Percentiles rank a stretch among this genome's conserved stretches.
Evolutionary conservation across 257 asterid species (phyloP).

Genomic region (Lavandula angustifolia): DNA sequence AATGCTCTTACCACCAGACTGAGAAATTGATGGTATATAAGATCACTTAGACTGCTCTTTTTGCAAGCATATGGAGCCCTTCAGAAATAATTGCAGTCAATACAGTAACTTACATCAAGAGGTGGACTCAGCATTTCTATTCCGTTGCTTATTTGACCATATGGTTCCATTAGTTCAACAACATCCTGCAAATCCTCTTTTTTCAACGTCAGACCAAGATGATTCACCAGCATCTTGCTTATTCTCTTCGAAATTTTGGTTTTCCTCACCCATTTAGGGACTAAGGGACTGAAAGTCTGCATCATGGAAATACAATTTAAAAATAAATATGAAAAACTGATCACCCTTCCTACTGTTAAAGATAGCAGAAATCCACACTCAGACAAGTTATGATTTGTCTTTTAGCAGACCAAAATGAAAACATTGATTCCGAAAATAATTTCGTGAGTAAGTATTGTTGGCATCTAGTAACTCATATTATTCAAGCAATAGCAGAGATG

Average conservation of each 20-base stretch:
- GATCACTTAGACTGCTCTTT: slow-evolving; percentile 23
- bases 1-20: slow-evolving; percentile 11
- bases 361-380: slow-evolving; percentile 6
- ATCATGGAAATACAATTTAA: slow-evolving; percentile 29
- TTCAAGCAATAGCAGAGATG: slow-evolving; percentile 20
- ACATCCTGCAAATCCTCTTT: slow-evolving; percentile 86
- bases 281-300: slow-evolving; percentile 70
- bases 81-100: slow-evolving; percentile 20
- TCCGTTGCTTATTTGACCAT: slow-evolving; percentile 83
- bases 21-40: slow-evolving; percentile 1
- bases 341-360: slow-evolving; percentile 8
- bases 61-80: slow-evolving; percentile 32
- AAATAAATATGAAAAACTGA: slow-evolving; percentile 26
- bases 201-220: slow-evolving; percentile 83
- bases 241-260: slow-evolving; percentile 53
- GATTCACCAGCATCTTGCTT: slow-evolving; percentile 76
- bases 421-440: slow-evolving; percentile 1
- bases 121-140: slow-evolving; percentile 84
- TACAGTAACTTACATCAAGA: slow-evolving; percentile 61
- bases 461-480: not conserved
- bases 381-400: slow-evolving; percentile 6
- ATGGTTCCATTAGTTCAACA: slow-evolving; percentile 96
- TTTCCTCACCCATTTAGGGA: slow-evolving; percentile 84
- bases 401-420: slow-evolving; percentile 5
- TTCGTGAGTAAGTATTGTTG: not conserved